Evolutionary conservation across 768 basidiomycete genomes (phyloP), one percentile per base, ranked within the genome.

Genomic region (Amanita inopinata): DNA sequence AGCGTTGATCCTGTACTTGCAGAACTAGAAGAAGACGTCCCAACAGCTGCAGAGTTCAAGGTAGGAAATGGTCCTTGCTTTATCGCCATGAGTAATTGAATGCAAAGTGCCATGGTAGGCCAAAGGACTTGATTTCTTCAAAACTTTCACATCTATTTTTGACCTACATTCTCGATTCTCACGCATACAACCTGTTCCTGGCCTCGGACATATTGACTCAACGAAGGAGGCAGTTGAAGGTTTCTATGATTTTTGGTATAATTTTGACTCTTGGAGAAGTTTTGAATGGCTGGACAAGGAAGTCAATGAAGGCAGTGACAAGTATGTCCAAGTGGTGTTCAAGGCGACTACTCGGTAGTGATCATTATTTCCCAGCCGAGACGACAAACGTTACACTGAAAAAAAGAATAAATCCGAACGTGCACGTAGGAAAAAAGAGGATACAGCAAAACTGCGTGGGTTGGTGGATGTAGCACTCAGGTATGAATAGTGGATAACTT

Each of bases 221-320:
- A 59, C 79, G 45, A 94, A 96, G 63, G 74, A 76, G 50, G 75
- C 77, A 43, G 93, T 97, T 41, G 88, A 94, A 60, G 72, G 65
- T 4, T 97, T 99, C 72, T 99, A 99, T 70, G 86, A 97, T 62
- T 96, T 94, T 63, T 99, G 92, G 91, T 98, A 99, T 73, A 94
- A 93, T 73, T 94, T 99, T 64, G 94, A 97, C 62, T 88, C 84
- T 51, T 99, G 94, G 94, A 72, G 94, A 54, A 88, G 83, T 61
- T 99, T 97, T 59, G 94, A 99, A 64, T 97, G 91, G 72, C 69
- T 85, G 51, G 94, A 99, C 69, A 98, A 99, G 72, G 94, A 99
- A 61, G 84, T 90, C 45, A 94, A 97, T 61, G 94, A 99, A 65
- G 94, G 94, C 8, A 89, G 86, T 49, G 94, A 98, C 60, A 88